A percentile compares a stretch with the other conserved stretches of the same genome.
Conservation (phyloP, 2,329 filamentous ascomycete genomes). For the Cladosporium sp. region DNA sequence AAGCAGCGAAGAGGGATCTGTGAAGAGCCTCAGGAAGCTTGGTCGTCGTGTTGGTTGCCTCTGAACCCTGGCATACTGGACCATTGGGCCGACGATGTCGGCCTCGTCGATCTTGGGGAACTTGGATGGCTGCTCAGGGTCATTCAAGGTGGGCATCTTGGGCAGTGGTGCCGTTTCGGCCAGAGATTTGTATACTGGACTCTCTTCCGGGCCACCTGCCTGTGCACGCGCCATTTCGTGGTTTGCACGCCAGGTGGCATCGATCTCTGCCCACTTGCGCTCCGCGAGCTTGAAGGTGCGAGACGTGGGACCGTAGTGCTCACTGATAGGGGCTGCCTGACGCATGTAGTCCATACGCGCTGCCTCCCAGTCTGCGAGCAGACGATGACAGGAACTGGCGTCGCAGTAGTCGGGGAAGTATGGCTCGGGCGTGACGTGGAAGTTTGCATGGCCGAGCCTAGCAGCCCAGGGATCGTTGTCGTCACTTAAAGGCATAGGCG, state of each 20-base stretch:
- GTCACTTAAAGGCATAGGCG: conserved; percentile 54
- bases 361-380: conserved; percentile 76
- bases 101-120: conserved; percentile 85
- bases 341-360: conserved; percentile 85
- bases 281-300: conserved; percentile 83
- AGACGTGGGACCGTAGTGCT: conserved; percentile 86
- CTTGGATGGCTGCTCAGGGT: conserved; percentile 67
- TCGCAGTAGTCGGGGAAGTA: conserved; percentile 65
- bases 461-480: conserved; percentile 68
- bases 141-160: conserved; percentile 64
- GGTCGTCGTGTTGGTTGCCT: conserved; percentile 26
- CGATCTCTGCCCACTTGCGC: conserved; percentile 81
- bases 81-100: conserved; percentile 93
- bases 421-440: conserved; percentile 77
- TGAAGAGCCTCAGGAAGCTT: conserved; percentile 32
- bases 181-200: conserved; percentile 35
- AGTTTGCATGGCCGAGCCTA: conserved; percentile 87
- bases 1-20: conserved; percentile 27
- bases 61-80: conserved; percentile 40
- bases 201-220: conserved; percentile 34
- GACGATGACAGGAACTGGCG: conserved; percentile 54
- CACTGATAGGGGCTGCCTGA: conserved; percentile 79
- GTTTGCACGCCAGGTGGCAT: conserved; percentile 67
- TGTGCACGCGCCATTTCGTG: conserved; percentile 57
- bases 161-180: conserved; percentile 53